Evolutionary conservation across 148 eudicot genomes (phyloP), one percentile per base, ranked within the genome.

Genomic region (Pharnaceum exiguum): DNA sequence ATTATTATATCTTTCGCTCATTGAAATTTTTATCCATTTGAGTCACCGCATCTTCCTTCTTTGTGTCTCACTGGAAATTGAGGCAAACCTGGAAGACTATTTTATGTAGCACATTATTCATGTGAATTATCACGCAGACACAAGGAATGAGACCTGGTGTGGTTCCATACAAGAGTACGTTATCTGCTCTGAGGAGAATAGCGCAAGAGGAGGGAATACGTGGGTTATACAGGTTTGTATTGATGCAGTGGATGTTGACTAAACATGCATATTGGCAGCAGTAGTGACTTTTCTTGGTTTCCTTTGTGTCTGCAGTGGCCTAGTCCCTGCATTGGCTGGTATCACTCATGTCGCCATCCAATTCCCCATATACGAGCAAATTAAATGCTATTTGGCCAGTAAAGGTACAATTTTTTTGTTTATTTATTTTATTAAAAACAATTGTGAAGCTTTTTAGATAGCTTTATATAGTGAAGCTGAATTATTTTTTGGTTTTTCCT

Each of bases 321-420:
- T 85, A 55, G 87, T 93, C 59, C 99, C 99, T 70, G 95, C 96
- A 48, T 71, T 93, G 75, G 99, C 86, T 66, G 96, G 99, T 67
- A 63, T 89, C 38, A 88, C 86, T 78, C 99, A 93, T 71, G 95
- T 93, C 19, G 96, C 99, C 28, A 93, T 93, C 46, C 96, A 93
- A 48, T 89, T 93, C 65, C 99, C 99, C 31, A 63, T 76, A 24
- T 93, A 85, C 51, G 96, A 89, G 77, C 85, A 86, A 75, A 79
- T 93, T 55, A 93, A 83, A 79, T 31, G 66, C 29, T 89, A 93
- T 69, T 68, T 93, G 80, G 96, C 96, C 11, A 68, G 75, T 46
- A 70, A 65, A 70, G 91, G 99, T 89, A 58, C 29, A 17, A 47
- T 66, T 43, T 2, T 53, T 46, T 43, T 56, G 11, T 40, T 27